A percentile compares a stretch with the other conserved stretches of the same genome.
Evolutionary conservation across 176 grass and related monocot species (phyloP).

Genomic region (Cenchrus purpureus): DNA sequence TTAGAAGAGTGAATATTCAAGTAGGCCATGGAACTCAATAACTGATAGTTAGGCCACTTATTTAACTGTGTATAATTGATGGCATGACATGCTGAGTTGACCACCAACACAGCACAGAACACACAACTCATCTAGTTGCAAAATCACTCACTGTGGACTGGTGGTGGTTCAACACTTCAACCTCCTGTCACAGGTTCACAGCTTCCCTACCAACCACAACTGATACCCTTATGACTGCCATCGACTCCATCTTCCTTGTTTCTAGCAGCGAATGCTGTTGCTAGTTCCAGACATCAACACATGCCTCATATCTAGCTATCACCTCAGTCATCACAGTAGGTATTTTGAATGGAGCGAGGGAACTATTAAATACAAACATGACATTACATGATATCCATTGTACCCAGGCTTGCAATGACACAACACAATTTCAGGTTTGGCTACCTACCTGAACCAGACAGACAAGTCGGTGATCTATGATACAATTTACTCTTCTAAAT

Average conservation of each 20-base stretch:
- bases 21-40: neutral
- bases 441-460: neutral
- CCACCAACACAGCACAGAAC: neutral
- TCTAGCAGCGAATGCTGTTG: neutral
- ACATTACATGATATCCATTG: neutral
- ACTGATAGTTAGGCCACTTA: neutral
- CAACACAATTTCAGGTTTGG: neutral
- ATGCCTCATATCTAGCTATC: neutral
- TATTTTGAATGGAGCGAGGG: neutral
- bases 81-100: neutral
- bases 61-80: slow-evolving; percentile 5
- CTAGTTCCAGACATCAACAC: neutral
- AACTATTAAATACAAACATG: neutral
- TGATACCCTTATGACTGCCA: neutral
- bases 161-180: neutral
- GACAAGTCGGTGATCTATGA: neutral
- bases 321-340: neutral
- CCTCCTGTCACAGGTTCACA: neutral
- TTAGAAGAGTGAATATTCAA: slow-evolving; percentile 6
- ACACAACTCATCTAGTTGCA: neutral
- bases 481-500: neutral
- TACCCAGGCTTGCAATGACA: neutral
- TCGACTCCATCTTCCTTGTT: neutral
- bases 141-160: neutral
- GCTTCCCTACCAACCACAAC: neutral